Base-by-base conservation (phyloP, 2,329 filamentous ascomycete species). In the Cercospora sp. region DNA sequence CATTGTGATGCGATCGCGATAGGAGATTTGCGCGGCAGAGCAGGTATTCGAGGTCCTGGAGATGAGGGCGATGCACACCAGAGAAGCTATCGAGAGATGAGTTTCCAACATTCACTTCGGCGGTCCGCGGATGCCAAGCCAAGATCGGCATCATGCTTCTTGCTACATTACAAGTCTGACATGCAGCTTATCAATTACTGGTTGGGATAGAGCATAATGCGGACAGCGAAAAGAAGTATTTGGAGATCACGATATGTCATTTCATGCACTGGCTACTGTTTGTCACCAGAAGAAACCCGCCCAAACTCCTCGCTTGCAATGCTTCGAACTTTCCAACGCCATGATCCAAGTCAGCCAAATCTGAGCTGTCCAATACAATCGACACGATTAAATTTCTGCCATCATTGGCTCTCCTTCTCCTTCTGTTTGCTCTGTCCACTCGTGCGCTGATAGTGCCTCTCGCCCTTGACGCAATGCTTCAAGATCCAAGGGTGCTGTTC, bases 401-500 rank as follows among this genome's bases (percentile, higher is more conserved):
- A 26, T 63, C 51, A 66, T 45, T 67, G 45, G 28, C 62, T 67
- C 21, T 59, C 57, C 68, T 71, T 71, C 61, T 72, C 73, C 63
- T 67, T 71, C 60, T 72, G 73, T 65, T 76, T 72, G 63, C 71
- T 74, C 43, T 72, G 73, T 24, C 71, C 74, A 63, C 82, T 83
- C 70, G 74, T 80, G 67, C 84, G 77, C 71, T 85, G 80, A 59
- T 79, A 75, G 21, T 77, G 77, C 71, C 80, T 75, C 69, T 84
- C 83, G 28, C 84, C 82, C 74, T 84, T 85, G 53, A 90, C 86
- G 79, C 94, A 98, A 80, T 98, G 92, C 85, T 97, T 98, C 74
- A 97, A 80, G 76, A 99, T 97, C 95, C 95, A 99, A 18, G 95
- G 94, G 79, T 98, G 95, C 63, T 86, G 86, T 80, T 94, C 90